Conservation (phyloP, 2,329 filamentous ascomycete genomes). For the Aspergillus caelatus region DNA sequence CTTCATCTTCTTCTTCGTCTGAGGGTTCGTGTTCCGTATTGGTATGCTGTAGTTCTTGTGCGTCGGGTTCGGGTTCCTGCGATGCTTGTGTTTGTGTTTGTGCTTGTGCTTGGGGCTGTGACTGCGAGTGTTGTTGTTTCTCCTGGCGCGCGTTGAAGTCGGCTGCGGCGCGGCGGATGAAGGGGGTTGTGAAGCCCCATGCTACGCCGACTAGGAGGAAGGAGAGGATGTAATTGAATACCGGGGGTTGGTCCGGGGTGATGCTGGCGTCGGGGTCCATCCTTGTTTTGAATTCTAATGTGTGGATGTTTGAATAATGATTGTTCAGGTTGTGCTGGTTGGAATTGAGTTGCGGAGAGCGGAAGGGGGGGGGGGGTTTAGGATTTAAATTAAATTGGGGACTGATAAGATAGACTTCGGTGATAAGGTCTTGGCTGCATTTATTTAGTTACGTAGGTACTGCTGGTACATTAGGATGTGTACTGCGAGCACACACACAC, state of each 20-base stretch:
- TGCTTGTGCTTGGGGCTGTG: conserved; percentile 3
- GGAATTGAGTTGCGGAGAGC: neutral
- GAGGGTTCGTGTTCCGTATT: neutral
- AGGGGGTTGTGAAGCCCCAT: conserved; percentile 91
- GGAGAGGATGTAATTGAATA: conserved; percentile 80
- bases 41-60: conserved; percentile 8
- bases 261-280: conserved; percentile 39
- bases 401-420: neutral
- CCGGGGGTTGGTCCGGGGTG: conserved; percentile 34
- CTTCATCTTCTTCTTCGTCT: conserved; percentile 2
- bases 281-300: neutral
- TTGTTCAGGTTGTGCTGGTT: neutral
- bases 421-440: neutral
- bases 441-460: no score
- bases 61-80: neutral
- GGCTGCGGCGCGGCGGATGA: conserved; percentile 84
- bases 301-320: neutral
- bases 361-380: neutral
- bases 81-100: neutral
- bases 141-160: conserved; percentile 66
- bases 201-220: conserved; percentile 90
- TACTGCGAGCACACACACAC: no score
- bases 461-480: no score
- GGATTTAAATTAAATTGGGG: neutral
- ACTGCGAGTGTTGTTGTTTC: conserved; percentile 24